Conservation (phyloP, 2,329 filamentous ascomycete genomes). For the Paecilomyces variotii region DNA sequence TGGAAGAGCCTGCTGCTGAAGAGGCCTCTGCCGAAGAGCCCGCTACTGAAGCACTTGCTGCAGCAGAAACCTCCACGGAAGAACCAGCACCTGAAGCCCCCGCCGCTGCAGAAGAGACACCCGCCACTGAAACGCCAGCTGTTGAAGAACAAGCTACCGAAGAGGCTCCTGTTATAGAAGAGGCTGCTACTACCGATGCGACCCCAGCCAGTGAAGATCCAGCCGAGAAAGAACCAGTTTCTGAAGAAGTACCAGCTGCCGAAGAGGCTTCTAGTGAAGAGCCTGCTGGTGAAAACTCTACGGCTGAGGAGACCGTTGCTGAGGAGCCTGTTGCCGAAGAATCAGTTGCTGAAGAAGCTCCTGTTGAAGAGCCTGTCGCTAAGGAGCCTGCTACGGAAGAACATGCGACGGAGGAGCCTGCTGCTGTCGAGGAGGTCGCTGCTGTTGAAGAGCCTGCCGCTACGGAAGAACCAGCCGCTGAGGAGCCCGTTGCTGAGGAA, state of each 20-base stretch:
- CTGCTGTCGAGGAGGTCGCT: background rate
- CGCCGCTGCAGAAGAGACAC: background rate
- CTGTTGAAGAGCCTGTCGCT: background rate
- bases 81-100: background rate
- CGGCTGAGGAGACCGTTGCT: background rate
- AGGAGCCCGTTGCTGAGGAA: background rate
- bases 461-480: background rate
- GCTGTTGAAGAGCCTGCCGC: background rate
- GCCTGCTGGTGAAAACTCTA: too few species aligned
- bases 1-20: too few species aligned
- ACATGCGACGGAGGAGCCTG: background rate
- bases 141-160: background rate
- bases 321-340: background rate
- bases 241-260: background rate
- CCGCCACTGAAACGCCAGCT: background rate
- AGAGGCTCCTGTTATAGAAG: background rate
- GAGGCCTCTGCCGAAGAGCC: background rate
- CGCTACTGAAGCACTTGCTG: background rate
- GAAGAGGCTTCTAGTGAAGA: background rate
- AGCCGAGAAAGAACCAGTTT: too few species aligned
- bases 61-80: too few species aligned
- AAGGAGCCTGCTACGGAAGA: slow-evolving; percentile 1
- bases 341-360: background rate
- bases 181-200: background rate
- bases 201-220: background rate